Evolutionary conservation across 1,284 basidiomycete species (phyloP).

Genomic region (Grifola frondosa): DNA sequence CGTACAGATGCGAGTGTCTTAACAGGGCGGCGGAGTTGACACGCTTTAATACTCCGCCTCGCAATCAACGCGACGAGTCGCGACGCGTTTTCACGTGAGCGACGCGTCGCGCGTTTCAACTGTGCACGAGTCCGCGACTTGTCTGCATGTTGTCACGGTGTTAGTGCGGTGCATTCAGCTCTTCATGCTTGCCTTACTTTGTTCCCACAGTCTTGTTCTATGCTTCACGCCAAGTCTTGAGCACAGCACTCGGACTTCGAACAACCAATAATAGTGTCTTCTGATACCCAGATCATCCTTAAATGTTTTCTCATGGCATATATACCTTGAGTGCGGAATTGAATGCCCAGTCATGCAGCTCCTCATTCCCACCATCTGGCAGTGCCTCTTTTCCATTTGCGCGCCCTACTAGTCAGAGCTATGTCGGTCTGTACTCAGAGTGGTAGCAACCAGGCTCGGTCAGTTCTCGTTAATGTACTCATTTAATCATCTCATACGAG

Average conservation of each 20-base stretch:
- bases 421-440: too few relatives aligned
- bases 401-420: too few relatives aligned
- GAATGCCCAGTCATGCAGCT: conserved; percentile 12
- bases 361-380: conserved; percentile 12
- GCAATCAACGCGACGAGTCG: conserved; percentile 32
- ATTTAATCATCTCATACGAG: too few relatives aligned
- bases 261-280: too few relatives aligned
- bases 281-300: too few relatives aligned
- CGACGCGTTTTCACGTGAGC: conserved; percentile 25
- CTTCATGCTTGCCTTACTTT: background rate
- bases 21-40: conserved; percentile 28
- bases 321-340: conserved; percentile 14
- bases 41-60: conserved; percentile 33
- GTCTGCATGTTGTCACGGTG: conserved; percentile 4
- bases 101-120: conserved; percentile 23
- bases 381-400: too few relatives aligned
- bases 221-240: conserved; percentile 5
- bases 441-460: too few relatives aligned
- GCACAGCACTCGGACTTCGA: too few relatives aligned
- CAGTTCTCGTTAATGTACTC: too few relatives aligned
- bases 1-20: too few relatives aligned
- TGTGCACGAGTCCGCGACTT: background rate
- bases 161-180: conserved; percentile 15
- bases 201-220: background rate
- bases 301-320: too few relatives aligned